Evolutionary conservation across 2,329 filamentous ascomycete species (phyloP).

Genomic region (Talaromyces piceae): DNA sequence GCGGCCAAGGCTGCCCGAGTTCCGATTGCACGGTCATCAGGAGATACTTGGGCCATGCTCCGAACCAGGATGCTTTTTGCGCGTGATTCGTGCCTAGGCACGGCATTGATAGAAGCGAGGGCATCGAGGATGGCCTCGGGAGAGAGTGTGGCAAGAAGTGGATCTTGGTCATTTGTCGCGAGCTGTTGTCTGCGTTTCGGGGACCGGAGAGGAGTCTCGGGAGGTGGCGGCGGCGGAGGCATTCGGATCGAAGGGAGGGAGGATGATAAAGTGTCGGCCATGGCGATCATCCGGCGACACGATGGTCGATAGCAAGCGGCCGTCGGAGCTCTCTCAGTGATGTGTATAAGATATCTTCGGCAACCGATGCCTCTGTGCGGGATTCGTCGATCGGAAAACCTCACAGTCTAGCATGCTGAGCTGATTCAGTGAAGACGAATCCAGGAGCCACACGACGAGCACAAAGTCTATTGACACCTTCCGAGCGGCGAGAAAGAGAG

Average conservation of each 20-base stretch:
- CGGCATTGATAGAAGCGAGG: constrained; percentile 37
- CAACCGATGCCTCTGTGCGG: constrained; percentile 7
- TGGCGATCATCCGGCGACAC: constrained; percentile 6
- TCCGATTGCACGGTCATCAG: constrained; percentile 51
- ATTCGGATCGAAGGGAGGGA: constrained; percentile 24
- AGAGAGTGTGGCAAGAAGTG: constrained; percentile 46
- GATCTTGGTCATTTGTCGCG: constrained; percentile 35
- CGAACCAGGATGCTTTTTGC: constrained; percentile 35
- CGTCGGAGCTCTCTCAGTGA: not conserved
- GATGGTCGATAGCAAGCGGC: not conserved
- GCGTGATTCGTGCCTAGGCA: constrained; percentile 29
- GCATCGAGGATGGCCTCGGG: constrained; percentile 48
- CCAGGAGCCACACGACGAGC: not conserved
- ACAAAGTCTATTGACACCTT: not conserved
- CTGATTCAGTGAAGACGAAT: constrained; percentile 3
- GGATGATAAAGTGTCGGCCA: constrained; percentile 21
- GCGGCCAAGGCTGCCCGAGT: constrained; percentile 53
- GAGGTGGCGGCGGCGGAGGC: constrained; percentile 22
- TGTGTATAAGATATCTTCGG: constrained; percentile 2
- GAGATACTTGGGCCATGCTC: constrained; percentile 50
- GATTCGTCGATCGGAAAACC: constrained; percentile 2
- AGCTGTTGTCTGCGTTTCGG: constrained; percentile 31
- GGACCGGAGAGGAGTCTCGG: constrained; percentile 31
- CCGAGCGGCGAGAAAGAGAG: not conserved
- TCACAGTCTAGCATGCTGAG: constrained; percentile 10